Conservation (phyloP, 2,329 filamentous ascomycete species). For the Cladosporium sp. region DNA sequence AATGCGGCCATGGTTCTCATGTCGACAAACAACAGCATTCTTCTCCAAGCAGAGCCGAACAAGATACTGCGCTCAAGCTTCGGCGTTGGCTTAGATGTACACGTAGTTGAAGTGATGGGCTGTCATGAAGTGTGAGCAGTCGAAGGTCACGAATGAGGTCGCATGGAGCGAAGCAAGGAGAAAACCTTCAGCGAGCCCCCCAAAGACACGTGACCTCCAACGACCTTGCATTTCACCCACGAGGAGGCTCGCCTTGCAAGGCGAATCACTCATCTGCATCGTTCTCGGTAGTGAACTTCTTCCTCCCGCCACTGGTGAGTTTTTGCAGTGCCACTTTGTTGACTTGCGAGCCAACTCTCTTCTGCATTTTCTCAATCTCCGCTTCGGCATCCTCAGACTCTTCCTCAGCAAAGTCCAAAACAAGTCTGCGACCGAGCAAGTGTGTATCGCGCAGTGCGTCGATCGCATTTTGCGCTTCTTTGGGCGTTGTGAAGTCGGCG, state of each 20-base stretch:
- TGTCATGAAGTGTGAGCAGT: slow-evolving; percentile 12
- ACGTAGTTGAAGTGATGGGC: neutral
- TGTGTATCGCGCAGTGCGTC: slow-evolving; percentile 88
- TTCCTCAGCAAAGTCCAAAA: slow-evolving; percentile 84
- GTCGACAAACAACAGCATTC: slow-evolving; percentile 10
- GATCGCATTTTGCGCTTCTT: slow-evolving; percentile 86
- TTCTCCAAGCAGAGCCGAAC: neutral
- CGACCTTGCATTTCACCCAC: slow-evolving; percentile 2
- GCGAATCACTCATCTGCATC: slow-evolving; percentile 18
- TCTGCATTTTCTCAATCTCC: slow-evolving; percentile 94
- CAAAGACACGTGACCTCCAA: neutral
- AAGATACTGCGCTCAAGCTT: too few species aligned
- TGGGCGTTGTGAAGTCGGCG: slow-evolving; percentile 86
- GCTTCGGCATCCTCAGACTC: slow-evolving; percentile 89
- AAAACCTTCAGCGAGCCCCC: neutral
- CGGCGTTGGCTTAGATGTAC: too few species aligned
- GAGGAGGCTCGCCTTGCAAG: neutral
- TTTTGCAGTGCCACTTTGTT: slow-evolving; percentile 87
- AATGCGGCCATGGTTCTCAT: slow-evolving; percentile 5
- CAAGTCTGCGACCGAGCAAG: slow-evolving; percentile 79
- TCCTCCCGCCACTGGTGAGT: slow-evolving; percentile 74
- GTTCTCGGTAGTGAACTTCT: slow-evolving; percentile 61
- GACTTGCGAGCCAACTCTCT: slow-evolving; percentile 84
- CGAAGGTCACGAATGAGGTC: slow-evolving; percentile 19
- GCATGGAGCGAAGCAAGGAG: slow-evolving; percentile 20